phyloP scores from a whole-genome alignment of 2,329 filamentous ascomycete genomes.

The Fulvia fulva region DNA sequence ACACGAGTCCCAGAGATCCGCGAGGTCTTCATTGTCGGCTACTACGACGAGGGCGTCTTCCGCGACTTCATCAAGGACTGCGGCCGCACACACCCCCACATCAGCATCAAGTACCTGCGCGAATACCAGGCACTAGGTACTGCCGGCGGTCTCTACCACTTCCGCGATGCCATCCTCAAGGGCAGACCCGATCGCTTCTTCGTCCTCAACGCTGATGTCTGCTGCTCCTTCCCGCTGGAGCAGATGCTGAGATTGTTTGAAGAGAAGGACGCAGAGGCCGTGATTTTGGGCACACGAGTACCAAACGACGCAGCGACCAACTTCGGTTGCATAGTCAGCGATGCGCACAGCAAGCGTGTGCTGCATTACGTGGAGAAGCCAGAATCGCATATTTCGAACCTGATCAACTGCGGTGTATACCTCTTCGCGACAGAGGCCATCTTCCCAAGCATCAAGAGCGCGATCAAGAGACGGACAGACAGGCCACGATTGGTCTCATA shows the following conservation, averaged over 20 bases:
- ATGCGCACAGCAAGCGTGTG: conserved; percentile 88
- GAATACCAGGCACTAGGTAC: conserved; percentile 97
- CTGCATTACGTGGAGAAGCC: conserved; percentile 99
- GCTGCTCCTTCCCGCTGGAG: conserved; percentile 93
- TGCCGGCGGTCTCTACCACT: conserved; percentile 95
- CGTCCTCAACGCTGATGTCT: conserved; percentile 95
- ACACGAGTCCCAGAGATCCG: conserved; percentile 87
- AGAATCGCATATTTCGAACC: conserved; percentile 92
- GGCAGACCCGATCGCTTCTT: conserved; percentile 92
- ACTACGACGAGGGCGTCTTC: conserved; percentile 97
- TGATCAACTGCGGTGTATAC: conserved; percentile 99
- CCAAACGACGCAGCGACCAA: conserved; percentile 88
- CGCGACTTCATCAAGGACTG: conserved; percentile 97
- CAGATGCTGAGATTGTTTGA: conserved; percentile 95
- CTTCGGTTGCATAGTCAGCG: conserved; percentile 96
- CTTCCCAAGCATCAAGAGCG: conserved; percentile 89
- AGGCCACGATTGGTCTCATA: conserved; percentile 90
- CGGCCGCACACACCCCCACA: conserved; percentile 74
- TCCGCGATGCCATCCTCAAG: conserved; percentile 97
- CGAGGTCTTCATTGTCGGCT: conserved; percentile 96
- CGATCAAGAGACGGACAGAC: conserved; percentile 92
- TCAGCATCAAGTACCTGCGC: conserved; percentile 90
- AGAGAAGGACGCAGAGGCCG: conserved; percentile 92
- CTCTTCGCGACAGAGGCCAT: conserved; percentile 93
- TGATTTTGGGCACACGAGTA: conserved; percentile 90